Percentiles rank a stretch among this genome's conserved stretches.
phyloP scores from a whole-genome alignment of 1,139 yeast genomes.

The Suhomyces chickasaworum region DNA sequence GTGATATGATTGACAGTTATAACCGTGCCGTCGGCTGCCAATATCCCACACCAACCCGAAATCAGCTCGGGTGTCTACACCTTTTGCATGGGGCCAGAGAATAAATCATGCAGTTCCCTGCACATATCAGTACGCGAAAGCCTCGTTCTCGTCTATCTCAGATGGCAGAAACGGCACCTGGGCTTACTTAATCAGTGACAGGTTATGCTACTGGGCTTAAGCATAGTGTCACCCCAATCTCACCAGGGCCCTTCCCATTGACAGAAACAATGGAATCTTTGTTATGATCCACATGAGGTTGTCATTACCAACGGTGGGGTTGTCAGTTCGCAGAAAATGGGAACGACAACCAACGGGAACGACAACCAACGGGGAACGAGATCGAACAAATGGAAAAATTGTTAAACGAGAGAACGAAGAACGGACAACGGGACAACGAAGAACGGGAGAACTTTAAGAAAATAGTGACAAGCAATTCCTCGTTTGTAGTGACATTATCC shows the following conservation, averaged over 20 bases:
- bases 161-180: background rate
- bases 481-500: background rate
- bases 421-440: no score
- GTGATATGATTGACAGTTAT: no score
- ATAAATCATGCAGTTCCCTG: background rate
- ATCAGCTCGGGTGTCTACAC: no score
- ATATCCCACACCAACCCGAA: background rate
- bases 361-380: no score
- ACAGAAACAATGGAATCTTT: background rate
- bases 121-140: background rate
- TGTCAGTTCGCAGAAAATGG: background rate
- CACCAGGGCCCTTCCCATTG: background rate
- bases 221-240: background rate
- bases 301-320: background rate
- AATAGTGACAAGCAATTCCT: background rate
- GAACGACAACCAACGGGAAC: no score
- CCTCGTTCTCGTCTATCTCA: slow-evolving; percentile 1
- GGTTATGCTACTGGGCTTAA: background rate
- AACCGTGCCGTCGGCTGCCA: no score
- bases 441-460: background rate
- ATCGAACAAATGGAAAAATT: no score
- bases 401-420: no score
- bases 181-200: background rate
- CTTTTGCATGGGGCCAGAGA: background rate
- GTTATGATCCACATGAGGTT: background rate